These are phyloP conservation scores for Fusarium sp. DNA, from an alignment of 2,329 filamentous ascomycete species.

Conservation along the genomic window DNA sequence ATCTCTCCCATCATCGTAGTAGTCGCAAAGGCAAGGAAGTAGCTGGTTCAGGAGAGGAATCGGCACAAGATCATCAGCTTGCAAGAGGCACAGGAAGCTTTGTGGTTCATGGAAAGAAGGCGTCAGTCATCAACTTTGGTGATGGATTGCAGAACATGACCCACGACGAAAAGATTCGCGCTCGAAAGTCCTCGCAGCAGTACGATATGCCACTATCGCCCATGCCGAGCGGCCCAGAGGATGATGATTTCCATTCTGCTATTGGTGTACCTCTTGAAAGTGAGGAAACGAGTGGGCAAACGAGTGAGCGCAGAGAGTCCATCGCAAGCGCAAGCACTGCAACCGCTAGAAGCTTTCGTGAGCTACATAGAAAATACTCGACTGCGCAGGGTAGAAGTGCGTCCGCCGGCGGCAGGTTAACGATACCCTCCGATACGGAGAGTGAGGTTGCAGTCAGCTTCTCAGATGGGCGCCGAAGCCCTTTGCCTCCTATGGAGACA, in stretches of 20 bases:
- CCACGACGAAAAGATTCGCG: conserved; percentile 76
- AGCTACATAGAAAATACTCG: conserved; percentile 70
- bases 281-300: not conserved
- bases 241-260: conserved; percentile 66
- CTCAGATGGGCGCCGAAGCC: conserved; percentile 68
- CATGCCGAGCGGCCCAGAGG: conserved; percentile 49
- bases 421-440: conserved; percentile 66
- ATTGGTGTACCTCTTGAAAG: conserved; percentile 57
- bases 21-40: conserved; percentile 79
- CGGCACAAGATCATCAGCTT: conserved; percentile 72
- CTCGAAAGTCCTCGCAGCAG: conserved; percentile 65
- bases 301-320: conserved; percentile 67
- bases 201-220: conserved; percentile 54
- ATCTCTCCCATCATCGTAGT: conserved; percentile 74
- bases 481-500: conserved; percentile 63
- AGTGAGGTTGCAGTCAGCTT: conserved; percentile 70
- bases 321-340: conserved; percentile 73
- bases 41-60: conserved; percentile 51
- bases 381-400: conserved; percentile 60
- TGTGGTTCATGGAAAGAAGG: conserved; percentile 97
- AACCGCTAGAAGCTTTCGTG: conserved; percentile 72
- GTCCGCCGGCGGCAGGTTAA: conserved; percentile 55
- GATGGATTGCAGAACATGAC: conserved; percentile 86
- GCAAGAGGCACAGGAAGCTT: conserved; percentile 87
- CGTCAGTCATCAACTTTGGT: conserved; percentile 95